Base-by-base conservation (phyloP, 306 rosid species). In the Crotalaria pallida region DNA sequence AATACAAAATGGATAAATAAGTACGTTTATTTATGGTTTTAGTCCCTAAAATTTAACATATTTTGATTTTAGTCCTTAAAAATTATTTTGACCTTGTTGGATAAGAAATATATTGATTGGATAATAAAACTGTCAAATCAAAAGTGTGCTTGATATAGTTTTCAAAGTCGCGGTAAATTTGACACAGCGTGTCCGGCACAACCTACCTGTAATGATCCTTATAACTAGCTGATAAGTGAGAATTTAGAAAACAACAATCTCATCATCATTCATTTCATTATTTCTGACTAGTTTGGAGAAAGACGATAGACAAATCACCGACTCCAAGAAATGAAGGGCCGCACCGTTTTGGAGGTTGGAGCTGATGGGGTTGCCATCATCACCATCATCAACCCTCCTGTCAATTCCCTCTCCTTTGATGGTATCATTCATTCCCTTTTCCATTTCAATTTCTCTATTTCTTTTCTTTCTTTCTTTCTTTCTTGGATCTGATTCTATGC, bases 301-400 rank as follows among this genome's bases (percentile, higher is more conserved):
- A 1, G 0, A 48, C 12, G 62, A 31, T 15, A 23, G 17, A 44
- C 8, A 3, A 38, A 38, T 38, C 44, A 38, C 10, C 2, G 44
- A 38, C 9, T 38, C 44, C 9, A 44, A 44, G 2, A 27, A 11
- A 77, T 59, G 16, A 83, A 77, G 69, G 96, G 96, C 7, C 82
- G 84, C 65, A 83, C 96, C 10, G 63, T 67, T 10, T 23, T 95
- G 79, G 89, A 95, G 23, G 92, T 95, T 29, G 99, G 97, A 68
- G 72, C 85, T 50, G 99, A 95, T 76, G 97, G 99, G 3, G 86
- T 95, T 33, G 99, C 90, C 71, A 22, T 95, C 66, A 89, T 94
- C 86, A 91, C 97, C 66, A 80, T 94, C 81, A 72, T 91, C 86
- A 84, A 95, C 63, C 99, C 99, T 65, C 99, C 99, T 23, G 96